Evolutionary conservation across 148 eudicot genomes (phyloP), one percentile per base, ranked within the genome.

Genomic region (Chenopodium album): DNA sequence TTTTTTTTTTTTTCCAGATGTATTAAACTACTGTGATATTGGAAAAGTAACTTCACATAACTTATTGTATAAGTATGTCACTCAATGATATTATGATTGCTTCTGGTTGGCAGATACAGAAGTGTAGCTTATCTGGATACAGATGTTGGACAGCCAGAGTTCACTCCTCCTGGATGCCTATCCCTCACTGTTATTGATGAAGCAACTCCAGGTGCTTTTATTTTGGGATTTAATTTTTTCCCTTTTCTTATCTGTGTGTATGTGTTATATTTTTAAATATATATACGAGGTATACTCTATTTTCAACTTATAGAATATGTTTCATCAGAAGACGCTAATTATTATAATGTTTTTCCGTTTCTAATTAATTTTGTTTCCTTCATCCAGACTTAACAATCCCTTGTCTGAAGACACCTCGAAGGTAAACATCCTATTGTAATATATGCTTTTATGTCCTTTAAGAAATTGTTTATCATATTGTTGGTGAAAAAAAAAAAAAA

Each of bases 111-210:
- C 89, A 95, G 98, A 77, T 90, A 89, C 84, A 89, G 83, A 71
- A 88, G 79, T 79, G 98, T 96, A 11, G 97, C 94, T 87, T 96
- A 91, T 76, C 85, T 96, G 86, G 99, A 96, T 82, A 92, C 95
- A 10, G 99, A 96, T 91, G 99, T 96, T 84, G 99, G 99, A 77
- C 99, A 96, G 90, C 86, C 98, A 17, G 99, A 96, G 86, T 96
- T 96, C 84, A 96, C 99, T 79, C 90, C 99, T 62, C 92, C 99
- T 48, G 98, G 98, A 80, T 91, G 94, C 73, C 84, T 96, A 48
- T 94, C 99, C 65, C 90, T 96, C 41, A 90, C 94, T 65, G 84
- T 91, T 54, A 85, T 96, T 79, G 92, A 96, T 78, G 85, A 92
- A 79, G 75, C 88, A 83, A 94, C 95, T 81, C 87, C 92, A 85